Evolutionary conservation across 2,329 filamentous ascomycete species (phyloP).

Genomic region (Trichoderma atroviride): DNA sequence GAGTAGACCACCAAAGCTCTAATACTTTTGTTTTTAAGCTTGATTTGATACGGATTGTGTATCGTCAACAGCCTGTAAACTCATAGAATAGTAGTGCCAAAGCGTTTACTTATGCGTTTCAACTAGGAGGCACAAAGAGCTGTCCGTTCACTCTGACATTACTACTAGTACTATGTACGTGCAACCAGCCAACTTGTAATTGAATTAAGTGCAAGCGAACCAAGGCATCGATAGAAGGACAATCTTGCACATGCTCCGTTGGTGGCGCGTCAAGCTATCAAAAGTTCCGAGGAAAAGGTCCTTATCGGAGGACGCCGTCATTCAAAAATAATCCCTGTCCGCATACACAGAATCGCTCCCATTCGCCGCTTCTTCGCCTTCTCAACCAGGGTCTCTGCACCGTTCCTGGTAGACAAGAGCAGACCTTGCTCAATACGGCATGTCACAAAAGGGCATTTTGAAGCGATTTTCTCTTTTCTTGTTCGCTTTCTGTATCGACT

Average conservation of each 20-base stretch:
- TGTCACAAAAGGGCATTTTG: conserved; percentile 3
- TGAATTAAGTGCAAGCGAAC: not conserved
- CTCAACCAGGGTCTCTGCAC: not conserved
- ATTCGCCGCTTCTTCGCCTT: not conserved
- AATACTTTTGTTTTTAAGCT: not conserved
- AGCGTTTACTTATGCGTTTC: not conserved
- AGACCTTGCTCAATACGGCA: conserved; percentile 15
- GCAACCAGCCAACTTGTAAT: not conserved
- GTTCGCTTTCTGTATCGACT: not conserved
- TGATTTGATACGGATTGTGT: not conserved
- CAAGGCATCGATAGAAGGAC: not conserved
- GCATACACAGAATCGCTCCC: not conserved
- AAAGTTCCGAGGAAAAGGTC: conserved; percentile 13
- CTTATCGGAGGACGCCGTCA: conserved; percentile 9
- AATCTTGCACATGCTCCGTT: not conserved
- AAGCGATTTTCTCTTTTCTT: not conserved
- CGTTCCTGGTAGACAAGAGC: not conserved
- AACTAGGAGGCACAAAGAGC: not conserved
- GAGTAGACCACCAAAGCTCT: not conserved
- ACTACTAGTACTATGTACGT: not conserved
- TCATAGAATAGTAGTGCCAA: not conserved
- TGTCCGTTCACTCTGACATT: not conserved
- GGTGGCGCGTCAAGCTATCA: conserved; percentile 2
- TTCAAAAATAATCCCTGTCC: conserved; percentile 11
- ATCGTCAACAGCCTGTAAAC: not conserved